Base-by-base conservation (phyloP, 176 grass and related monocot genomes). In the Elymus sibiricus region DNA sequence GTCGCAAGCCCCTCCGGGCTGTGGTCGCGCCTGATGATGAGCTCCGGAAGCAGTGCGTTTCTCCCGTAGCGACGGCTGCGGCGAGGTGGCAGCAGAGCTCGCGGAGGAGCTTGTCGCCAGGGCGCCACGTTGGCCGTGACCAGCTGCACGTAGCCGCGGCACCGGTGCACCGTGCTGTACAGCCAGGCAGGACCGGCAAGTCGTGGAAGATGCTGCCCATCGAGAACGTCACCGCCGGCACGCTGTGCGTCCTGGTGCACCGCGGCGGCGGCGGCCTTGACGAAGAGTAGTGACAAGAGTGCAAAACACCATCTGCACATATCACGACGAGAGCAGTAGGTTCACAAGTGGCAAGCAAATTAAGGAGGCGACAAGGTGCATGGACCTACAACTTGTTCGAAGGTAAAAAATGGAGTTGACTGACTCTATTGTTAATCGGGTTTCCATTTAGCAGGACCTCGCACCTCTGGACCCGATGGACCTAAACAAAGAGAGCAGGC, bases 171-270 rank as follows among this genome's bases (percentile, higher is more conserved):
- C 5, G 91, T 91, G 59, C 2, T 29, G 29, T 29, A 29, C 29
- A 29, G 29, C n/a, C n/a, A n/a, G n/a, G n/a, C 29, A 2, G 29
- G 91, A 98, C 85, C 3, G 95, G 70, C 65, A 98, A 98, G 92
- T 98, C 96, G 85, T 98, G 93, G 87, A 98, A 98, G 82, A 98
- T 91, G 84, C 95, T 95, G 27, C 96, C 96, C 3, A 91, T 87
- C 0, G 95, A 92, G 83, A 98, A 98, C 29, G 88, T 74, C 10
- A 98, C 70, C 8, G 87, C 96, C 0, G 96, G 86, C 9, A 82
- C 27, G 1, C 46, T 19, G 68, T 95, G 94, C 61, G 28, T 5
- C 25, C 1, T 1, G 2, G 86, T 86, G 79, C 91, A 95, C 87
- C 55, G 83, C 16, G 90, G n/a, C n/a, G n/a, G 67, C 1, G 49